phyloP scores from a whole-genome alignment of 2,329 filamentous ascomycete genomes.

The Arthrobotrys pseudoclavata region DNA sequence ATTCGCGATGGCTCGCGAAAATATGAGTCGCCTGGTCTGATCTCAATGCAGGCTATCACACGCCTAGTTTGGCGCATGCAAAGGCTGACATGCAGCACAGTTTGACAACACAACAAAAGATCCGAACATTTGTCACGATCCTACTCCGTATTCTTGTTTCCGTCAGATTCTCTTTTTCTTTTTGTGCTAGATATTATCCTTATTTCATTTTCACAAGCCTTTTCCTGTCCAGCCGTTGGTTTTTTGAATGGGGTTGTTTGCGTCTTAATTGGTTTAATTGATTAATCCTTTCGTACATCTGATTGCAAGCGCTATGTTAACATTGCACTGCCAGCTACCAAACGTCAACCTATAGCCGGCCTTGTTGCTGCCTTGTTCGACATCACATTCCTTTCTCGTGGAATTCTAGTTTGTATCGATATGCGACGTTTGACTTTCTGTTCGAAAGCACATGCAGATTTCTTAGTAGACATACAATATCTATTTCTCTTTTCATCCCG shows the following conservation, averaged over 20 bases:
- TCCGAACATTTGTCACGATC: constrained; percentile 40
- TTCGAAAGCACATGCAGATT: constrained; percentile 26
- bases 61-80: constrained; percentile 3
- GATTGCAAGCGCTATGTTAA: constrained; percentile 9
- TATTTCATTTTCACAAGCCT: constrained; percentile 14
- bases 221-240: constrained; percentile 16
- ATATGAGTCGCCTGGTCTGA: constrained; percentile 54
- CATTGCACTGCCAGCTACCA: constrained; percentile 17
- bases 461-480: constrained; percentile 16
- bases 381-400: constrained; percentile 44
- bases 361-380: constrained; percentile 23
- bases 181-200: constrained; percentile 14
- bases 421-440: constrained; percentile 54
- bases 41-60: constrained; percentile 38
- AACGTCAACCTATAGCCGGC: constrained; percentile 4
- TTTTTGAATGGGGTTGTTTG: constrained; percentile 6
- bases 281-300: constrained; percentile 18
- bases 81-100: constrained; percentile 7
- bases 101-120: constrained; percentile 34
- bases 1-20: constrained; percentile 53
- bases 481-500: constrained; percentile 27
- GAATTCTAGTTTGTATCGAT: constrained; percentile 13
- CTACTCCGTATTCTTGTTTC: neutral
- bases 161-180: neutral
- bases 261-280: constrained; percentile 17